Evolutionary conservation across 2,329 filamentous ascomycete species (phyloP), one percentile per base, ranked within the genome.

Genomic region (Peltaster fructicola): DNA sequence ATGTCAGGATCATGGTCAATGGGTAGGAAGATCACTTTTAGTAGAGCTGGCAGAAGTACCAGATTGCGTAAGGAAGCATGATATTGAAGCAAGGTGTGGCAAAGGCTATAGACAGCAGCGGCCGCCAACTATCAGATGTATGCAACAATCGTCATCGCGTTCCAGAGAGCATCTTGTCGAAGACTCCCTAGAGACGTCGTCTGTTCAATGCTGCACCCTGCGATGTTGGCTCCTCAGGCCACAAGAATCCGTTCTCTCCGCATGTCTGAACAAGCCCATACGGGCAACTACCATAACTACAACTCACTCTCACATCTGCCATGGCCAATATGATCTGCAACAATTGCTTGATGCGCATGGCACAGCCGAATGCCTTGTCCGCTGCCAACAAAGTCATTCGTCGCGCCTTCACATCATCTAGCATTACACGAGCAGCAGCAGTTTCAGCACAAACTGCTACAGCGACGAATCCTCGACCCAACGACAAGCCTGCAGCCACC

Each of bases 401-500:
- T 16, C 19, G 20, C 27, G 18, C 20, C 22, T 16, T 20, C 16
- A 27, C 29, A 13, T 16, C 26, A 8, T 20, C 20, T 8, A 11
- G n/a, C n/a, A n/a, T n/a, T n/a, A n/a, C n/a, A n/a, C n/a, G n/a
- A n/a, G 34, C 42, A 16, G 36, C 38, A 26, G 36, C 41, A 20
- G 37, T 42, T 10, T 36, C 43, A 10, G 35, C 40, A 6, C 36
- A 45, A 24, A 38, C 38, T 15, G 37, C 41, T 5, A 40, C 39
- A 9, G 36, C 41, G 16, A 36, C 41, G 4, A 40, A 39, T 20
- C 45, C 24, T 30, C 47, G 29, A 37, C 49, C 25, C 33, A 42
- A 38, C 34, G 41, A 16, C 42, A 45, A 15, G n/a, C 49, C 52
- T 3, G 43, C 52, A 5, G 52, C 54, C 15, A 58, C 54, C 2